Percentiles rank a stretch among this genome's conserved stretches.
phyloP scores from a whole-genome alignment of 129 eudicot species.

The Flaveria sonorensis region DNA sequence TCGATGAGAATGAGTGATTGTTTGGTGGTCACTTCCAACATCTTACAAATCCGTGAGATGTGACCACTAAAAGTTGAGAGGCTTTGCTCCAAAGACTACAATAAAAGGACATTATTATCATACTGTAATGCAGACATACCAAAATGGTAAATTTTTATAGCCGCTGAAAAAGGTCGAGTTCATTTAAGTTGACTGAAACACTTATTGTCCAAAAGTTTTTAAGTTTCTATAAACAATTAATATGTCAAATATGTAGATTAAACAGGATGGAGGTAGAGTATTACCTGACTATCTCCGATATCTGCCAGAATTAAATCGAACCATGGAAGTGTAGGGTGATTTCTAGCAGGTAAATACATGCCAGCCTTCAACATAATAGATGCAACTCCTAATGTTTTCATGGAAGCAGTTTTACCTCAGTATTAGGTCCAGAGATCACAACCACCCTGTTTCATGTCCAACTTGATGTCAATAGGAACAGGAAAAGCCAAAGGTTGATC shows the following conservation, averaged over 20 bases:
- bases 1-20: slow-evolving; percentile 87
- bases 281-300: slow-evolving; percentile 94
- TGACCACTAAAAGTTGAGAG: slow-evolving; percentile 98
- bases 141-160: not conserved
- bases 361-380: slow-evolving; percentile 94
- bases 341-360: slow-evolving; percentile 77
- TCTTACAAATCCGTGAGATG: slow-evolving; percentile 69
- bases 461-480: slow-evolving; percentile 84
- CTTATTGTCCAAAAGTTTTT: not conserved
- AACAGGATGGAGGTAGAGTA: slow-evolving; percentile 16
- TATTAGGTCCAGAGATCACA: slow-evolving; percentile 94
- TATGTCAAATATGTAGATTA: not conserved
- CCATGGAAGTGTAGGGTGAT: slow-evolving; percentile 81
- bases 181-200: not conserved
- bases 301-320: slow-evolving; percentile 88
- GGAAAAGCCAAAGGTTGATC: slow-evolving; percentile 45
- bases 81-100: slow-evolving; percentile 86
- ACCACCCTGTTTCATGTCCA: slow-evolving; percentile 58
- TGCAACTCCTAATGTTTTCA: slow-evolving; percentile 88
- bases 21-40: slow-evolving; percentile 75
- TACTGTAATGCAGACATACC: not conserved
- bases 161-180: no score
- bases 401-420: slow-evolving; percentile 98
- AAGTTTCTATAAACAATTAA: not conserved
- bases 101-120: slow-evolving; percentile 22